A percentile compares a stretch with the other conserved stretches of the same genome.
Evolutionary conservation across 192 early-diverging fungal genomes (phyloP).

Genomic region (Chytriomyces sp.): DNA sequence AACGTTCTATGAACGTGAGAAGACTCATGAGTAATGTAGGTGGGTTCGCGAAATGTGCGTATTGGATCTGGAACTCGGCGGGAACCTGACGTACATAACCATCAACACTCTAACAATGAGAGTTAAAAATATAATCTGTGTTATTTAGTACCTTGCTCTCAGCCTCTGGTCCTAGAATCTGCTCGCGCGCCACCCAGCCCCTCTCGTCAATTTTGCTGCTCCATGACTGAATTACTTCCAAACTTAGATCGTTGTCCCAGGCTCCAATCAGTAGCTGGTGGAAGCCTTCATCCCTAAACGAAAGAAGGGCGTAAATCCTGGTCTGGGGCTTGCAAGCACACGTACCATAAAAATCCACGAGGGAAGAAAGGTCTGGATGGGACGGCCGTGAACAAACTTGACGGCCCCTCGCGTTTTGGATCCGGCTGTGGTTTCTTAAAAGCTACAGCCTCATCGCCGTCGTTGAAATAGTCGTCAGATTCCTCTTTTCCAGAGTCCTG

Average conservation of each 20-base stretch:
- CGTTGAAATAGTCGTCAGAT: slow-evolving; percentile 50
- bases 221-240: slow-evolving; percentile 84
- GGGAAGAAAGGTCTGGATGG: slow-evolving; percentile 94
- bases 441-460: slow-evolving; percentile 5
- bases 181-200: slow-evolving; percentile 94
- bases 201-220: slow-evolving; percentile 69
- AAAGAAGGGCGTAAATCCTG: too few species aligned
- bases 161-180: slow-evolving; percentile 92
- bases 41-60: slow-evolving; percentile 90
- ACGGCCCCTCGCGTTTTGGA: slow-evolving; percentile 65
- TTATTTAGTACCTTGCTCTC: slow-evolving; percentile 65
- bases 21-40: slow-evolving; percentile 80
- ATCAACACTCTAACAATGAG: neutral
- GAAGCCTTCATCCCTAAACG: slow-evolving; percentile 94
- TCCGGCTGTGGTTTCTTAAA: slow-evolving; percentile 37
- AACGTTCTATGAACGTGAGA: slow-evolving; percentile 64
- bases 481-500: slow-evolving; percentile 64
- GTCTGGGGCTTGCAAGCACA: too few species aligned
- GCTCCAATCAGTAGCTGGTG: slow-evolving; percentile 79
- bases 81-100: slow-evolving; percentile 57
- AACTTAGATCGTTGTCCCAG: slow-evolving; percentile 87
- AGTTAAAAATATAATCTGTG: neutral
- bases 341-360: slow-evolving; percentile 94
- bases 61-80: slow-evolving; percentile 88
- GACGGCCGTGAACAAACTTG: slow-evolving; percentile 75